Conservation (phyloP, 169 alveolate species). For the Plasmodium falciparum region DNA sequence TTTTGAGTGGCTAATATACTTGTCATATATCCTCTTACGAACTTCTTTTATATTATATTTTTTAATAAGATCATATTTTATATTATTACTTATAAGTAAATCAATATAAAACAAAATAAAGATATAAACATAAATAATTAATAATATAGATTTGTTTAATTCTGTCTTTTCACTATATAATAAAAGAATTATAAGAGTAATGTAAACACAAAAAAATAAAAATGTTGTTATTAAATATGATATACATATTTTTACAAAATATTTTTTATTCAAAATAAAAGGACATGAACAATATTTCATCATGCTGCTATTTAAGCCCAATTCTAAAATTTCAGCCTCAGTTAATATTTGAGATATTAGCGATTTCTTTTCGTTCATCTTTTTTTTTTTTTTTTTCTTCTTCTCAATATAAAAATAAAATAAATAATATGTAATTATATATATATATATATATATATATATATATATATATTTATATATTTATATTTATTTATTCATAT, state of each 20-base stretch:
- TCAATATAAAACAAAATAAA: conserved; percentile 55
- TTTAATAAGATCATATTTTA: conserved; percentile 23
- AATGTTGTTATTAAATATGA: conserved; percentile 39
- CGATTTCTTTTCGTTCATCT: conserved; percentile 17
- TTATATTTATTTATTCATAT: too few relatives aligned
- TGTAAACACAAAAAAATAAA: conserved; percentile 46
- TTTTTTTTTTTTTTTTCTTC: background rate
- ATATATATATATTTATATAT: background rate
- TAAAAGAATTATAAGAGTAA: conserved; percentile 19
- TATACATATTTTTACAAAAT: conserved; percentile 30
- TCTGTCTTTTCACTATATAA: background rate
- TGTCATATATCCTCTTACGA: conserved; percentile 29
- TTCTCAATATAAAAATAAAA: background rate
- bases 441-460: background rate
- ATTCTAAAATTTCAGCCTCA: conserved; percentile 60
- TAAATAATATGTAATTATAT: too few relatives aligned
- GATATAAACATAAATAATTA: conserved; percentile 28
- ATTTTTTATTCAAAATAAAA: conserved; percentile 30
- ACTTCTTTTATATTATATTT: conserved; percentile 55
- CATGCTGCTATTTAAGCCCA: conserved; percentile 48
- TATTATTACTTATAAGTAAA: conserved; percentile 36
- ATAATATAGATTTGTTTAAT: conserved; percentile 23
- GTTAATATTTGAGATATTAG: conserved; percentile 57
- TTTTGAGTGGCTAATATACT: background rate
- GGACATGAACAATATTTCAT: conserved; percentile 59